Conservation (phyloP, 441 rosid genomes). For the Geranium incanum region DNA sequence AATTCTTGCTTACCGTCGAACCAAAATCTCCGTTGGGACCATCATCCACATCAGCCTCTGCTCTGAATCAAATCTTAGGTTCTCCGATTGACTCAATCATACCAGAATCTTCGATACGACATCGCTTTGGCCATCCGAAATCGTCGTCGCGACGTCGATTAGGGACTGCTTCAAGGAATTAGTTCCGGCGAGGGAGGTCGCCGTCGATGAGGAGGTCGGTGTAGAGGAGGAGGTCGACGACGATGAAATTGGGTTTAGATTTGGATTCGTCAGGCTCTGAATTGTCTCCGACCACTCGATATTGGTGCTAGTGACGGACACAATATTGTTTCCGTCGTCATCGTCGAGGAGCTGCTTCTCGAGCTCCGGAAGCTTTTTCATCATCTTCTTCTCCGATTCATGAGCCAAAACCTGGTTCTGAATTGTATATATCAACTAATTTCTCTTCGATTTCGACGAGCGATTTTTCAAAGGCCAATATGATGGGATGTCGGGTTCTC, state of each 20-base stretch:
- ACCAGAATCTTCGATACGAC: conserved; percentile 51
- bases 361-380: conserved; percentile 68
- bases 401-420: conserved; percentile 26
- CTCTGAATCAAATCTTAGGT: conserved; percentile 54
- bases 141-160: conserved; percentile 62
- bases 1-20: no score
- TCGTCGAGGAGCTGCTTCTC: conserved; percentile 74
- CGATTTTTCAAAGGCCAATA: no score
- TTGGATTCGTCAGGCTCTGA: conserved; percentile 39
- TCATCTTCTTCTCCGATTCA: conserved; percentile 62
- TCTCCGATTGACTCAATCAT: conserved; percentile 45
- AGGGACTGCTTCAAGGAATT: conserved; percentile 45
- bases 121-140: conserved; percentile 56
- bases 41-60: conserved; percentile 59
- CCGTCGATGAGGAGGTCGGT: conserved; percentile 42
- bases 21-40: conserved; percentile 10
- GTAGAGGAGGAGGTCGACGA: conserved; percentile 65
- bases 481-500: no score
- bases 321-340: conserved; percentile 52
- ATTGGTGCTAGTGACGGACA: conserved; percentile 55
- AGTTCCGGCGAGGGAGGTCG: conserved; percentile 7
- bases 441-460: no score
- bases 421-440: conserved; percentile 23
- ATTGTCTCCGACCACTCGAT: conserved; percentile 82
- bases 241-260: conserved; percentile 38